These are phyloP conservation scores for Solanum dulcamara DNA, from an alignment of 257 asterid species.

Conservation along the genomic window DNA sequence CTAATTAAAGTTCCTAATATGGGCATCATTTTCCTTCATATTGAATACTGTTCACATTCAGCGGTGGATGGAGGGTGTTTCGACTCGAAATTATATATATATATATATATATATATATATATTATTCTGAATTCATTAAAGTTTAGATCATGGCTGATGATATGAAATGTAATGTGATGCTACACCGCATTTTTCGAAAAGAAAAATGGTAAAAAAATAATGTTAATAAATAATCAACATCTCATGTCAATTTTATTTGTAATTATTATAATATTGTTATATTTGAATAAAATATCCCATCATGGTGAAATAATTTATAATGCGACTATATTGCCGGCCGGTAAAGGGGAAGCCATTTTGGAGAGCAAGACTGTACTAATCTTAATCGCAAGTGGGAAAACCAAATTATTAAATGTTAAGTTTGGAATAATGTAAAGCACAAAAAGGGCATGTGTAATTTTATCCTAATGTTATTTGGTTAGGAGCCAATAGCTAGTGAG, in stretches of 20 bases:
- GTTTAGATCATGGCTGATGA: background rate
- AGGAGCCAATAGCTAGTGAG: slow-evolving; percentile 21
- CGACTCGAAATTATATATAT: too few species aligned
- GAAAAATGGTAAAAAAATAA: background rate
- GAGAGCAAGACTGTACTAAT: background rate
- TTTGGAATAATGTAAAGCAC: slow-evolving; percentile 25
- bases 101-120: too few species aligned
- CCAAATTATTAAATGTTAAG: slow-evolving; percentile 15
- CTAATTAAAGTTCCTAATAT: too few species aligned
- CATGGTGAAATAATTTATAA: background rate
- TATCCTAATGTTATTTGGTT: slow-evolving; percentile 24
- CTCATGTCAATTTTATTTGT: background rate
- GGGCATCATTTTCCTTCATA: too few species aligned
- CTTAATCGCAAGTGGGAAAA: background rate
- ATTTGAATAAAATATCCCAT: background rate
- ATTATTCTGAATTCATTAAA: background rate
- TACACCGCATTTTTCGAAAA: background rate
- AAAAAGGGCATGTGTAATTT: slow-evolving; percentile 32
- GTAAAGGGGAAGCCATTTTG: background rate
- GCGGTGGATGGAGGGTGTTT: too few species aligned
- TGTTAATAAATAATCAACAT: background rate
- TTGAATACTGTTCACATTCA: too few species aligned
- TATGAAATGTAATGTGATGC: background rate
- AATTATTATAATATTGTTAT: background rate
- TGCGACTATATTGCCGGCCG: background rate